A percentile compares a stretch with the other conserved stretches of the same genome.
phyloP scores from a whole-genome alignment of 1,139 yeast species.

The Oligophagozyma castellii region DNA sequence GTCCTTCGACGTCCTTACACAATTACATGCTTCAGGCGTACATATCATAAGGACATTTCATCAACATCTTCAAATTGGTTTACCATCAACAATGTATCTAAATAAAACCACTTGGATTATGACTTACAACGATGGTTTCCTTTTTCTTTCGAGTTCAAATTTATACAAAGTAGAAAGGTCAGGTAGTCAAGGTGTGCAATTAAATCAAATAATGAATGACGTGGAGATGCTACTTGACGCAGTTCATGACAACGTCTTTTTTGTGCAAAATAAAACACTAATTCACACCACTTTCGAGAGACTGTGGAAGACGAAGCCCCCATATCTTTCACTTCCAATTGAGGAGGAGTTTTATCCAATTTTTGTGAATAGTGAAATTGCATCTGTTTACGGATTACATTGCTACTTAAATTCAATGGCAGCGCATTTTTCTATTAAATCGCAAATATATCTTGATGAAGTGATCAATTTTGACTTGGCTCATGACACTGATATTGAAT shows the following conservation, averaged over 20 bases:
- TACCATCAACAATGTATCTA: slow-evolving; percentile 7
- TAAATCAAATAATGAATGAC: slow-evolving; percentile 8
- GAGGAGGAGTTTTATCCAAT: slow-evolving; percentile 21
- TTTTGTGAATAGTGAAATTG: slow-evolving; percentile 16
- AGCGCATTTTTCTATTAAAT: slow-evolving; percentile 14
- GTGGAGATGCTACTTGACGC: slow-evolving; percentile 21
- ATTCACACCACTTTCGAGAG: slow-evolving; percentile 11
- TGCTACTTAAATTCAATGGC: slow-evolving; percentile 10
- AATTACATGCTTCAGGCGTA: slow-evolving; percentile 13
- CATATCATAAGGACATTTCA: slow-evolving; percentile 17
- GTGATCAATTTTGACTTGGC: slow-evolving; percentile 11
- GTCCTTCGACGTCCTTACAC: slow-evolving; percentile 18
- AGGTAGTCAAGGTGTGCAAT: slow-evolving; percentile 9
- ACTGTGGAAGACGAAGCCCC: slow-evolving; percentile 13
- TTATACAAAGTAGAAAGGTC: slow-evolving; percentile 10
- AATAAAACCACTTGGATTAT: slow-evolving; percentile 15
- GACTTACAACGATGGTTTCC: slow-evolving; percentile 14
- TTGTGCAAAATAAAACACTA: slow-evolving; percentile 12
- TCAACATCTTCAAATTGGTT: slow-evolving; percentile 9
- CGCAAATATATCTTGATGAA: slow-evolving; percentile 21
- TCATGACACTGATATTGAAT: slow-evolving; percentile 7
- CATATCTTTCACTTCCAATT: slow-evolving; percentile 8
- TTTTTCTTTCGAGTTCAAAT: slow-evolving; percentile 12
- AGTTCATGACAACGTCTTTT: slow-evolving; percentile 12
- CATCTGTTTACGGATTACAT: slow-evolving; percentile 17